phyloP scores from a whole-genome alignment of 2,329 filamentous ascomycete genomes.

The Phoma herbarum region DNA sequence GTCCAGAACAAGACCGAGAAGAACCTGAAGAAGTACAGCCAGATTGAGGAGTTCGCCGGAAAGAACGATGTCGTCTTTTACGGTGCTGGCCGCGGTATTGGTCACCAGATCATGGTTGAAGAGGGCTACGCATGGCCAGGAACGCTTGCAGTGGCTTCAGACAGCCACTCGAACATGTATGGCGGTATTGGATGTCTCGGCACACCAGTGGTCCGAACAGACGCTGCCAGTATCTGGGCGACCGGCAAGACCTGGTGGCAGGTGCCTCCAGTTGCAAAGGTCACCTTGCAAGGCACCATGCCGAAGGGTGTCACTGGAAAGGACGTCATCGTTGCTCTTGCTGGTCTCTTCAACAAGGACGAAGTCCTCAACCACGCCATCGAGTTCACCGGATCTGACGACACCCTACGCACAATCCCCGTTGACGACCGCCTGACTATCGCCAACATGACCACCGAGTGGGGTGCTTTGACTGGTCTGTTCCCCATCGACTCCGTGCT shows the following conservation, averaged over 20 bases:
- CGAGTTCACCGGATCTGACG: constrained; percentile 82
- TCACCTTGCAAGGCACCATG: constrained; percentile 78
- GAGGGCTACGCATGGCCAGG: constrained; percentile 87
- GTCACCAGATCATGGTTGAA: constrained; percentile 92
- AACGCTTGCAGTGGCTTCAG: constrained; percentile 80
- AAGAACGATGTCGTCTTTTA: constrained; percentile 81
- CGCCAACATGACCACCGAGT: constrained; percentile 84
- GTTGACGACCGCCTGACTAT: constrained; percentile 79
- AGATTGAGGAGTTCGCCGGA: constrained; percentile 83
- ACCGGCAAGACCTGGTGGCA: constrained; percentile 89
- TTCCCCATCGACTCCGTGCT: constrained; percentile 84
- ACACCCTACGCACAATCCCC: constrained; percentile 76
- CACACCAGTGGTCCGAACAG: constrained; percentile 84
- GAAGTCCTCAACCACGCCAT: constrained; percentile 92
- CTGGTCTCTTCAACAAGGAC: constrained; percentile 83
- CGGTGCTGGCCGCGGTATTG: constrained; percentile 80
- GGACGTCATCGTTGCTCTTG: constrained; percentile 91
- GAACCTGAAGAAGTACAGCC: constrained; percentile 82
- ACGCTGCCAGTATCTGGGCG: constrained; percentile 86
- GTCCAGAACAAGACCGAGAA: constrained; percentile 81
- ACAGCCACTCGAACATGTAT: constrained; percentile 84
- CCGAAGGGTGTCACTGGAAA: constrained; percentile 88
- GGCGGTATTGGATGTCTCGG: constrained; percentile 80
- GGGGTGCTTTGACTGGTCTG: constrained; percentile 75
- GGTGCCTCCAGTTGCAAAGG: constrained; percentile 81